A percentile compares a stretch with the other conserved stretches of the same genome.
Evolutionary conservation across 352 stramenopile genomes (phyloP).

Genomic region (Phytophthora multivora): DNA sequence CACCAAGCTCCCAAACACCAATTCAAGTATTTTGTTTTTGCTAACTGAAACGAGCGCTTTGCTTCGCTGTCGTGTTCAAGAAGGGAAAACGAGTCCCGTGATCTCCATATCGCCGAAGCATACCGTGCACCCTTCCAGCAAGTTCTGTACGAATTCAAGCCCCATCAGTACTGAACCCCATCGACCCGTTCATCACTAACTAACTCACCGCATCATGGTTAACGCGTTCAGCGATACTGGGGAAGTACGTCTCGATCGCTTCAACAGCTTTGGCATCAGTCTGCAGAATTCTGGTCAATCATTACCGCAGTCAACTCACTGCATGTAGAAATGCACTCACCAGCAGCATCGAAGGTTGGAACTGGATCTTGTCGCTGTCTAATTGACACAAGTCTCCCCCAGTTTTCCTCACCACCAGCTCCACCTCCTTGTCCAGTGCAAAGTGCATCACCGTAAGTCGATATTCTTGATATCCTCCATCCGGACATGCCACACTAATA

Average conservation of each 20-base stretch:
- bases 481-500: constrained; percentile 49
- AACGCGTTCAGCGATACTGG: constrained; percentile 54
- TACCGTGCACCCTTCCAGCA: constrained; percentile 51
- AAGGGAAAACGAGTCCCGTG: constrained; percentile 25
- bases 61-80: constrained; percentile 9
- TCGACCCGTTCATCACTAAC: background rate
- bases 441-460: constrained; percentile 66
- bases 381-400: constrained; percentile 65
- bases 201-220: constrained; percentile 42
- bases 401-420: constrained; percentile 58
- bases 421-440: constrained; percentile 39
- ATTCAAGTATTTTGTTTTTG: constrained; percentile 41
- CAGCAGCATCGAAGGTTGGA: constrained; percentile 43
- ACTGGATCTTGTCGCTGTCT: constrained; percentile 48
- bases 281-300: constrained; percentile 17
- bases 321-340: constrained; percentile 20
- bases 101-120: constrained; percentile 55
- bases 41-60: background rate
- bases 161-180: background rate
- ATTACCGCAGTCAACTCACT: no score
- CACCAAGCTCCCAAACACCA: constrained; percentile 12
- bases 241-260: constrained; percentile 69
- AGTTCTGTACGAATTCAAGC: constrained; percentile 20
- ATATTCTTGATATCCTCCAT: constrained; percentile 75
- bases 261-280: constrained; percentile 59